Conservation (phyloP, 768 basidiomycete genomes). For the Russula sp. region DNA sequence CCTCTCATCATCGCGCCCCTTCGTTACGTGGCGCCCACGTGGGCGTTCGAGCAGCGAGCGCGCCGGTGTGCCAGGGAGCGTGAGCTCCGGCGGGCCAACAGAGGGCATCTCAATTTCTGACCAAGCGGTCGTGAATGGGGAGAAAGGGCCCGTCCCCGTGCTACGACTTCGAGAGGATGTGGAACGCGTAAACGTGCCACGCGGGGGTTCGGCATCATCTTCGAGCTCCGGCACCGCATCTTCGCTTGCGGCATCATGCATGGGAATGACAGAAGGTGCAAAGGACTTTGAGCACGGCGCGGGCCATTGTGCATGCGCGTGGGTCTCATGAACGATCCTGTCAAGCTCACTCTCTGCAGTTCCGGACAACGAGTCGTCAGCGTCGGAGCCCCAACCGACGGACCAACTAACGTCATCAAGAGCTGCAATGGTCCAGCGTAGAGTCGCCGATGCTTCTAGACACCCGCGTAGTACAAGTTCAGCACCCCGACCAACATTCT, state of each 20-base stretch:
- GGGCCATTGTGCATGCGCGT: conserved; percentile 25
- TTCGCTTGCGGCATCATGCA: conserved; percentile 6
- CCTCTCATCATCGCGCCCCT: conserved; percentile 29
- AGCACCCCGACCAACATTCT: conserved; percentile 51
- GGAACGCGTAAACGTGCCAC: conserved; percentile 5
- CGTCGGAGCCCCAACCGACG: conserved; percentile 59
- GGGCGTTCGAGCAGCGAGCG: conserved; percentile 19
- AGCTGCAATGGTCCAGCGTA: conserved; percentile 75
- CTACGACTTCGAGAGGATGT: conserved; percentile 18
- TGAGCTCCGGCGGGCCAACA: conserved; percentile 9
- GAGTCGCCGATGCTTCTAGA: conserved; percentile 53
- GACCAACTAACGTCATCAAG: conserved; percentile 80
- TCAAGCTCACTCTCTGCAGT: conserved; percentile 30
- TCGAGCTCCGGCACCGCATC: conserved; percentile 22
- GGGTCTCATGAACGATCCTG: conserved; percentile 35
- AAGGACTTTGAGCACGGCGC: conserved; percentile 17
- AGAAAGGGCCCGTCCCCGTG: conserved; percentile 15
- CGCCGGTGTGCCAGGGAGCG: conserved; percentile 6
- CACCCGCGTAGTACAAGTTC: conserved; percentile 75
- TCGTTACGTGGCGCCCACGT: conserved; percentile 13
- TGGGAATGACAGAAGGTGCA: neutral
- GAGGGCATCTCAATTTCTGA: conserved; percentile 20
- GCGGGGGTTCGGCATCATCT: conserved; percentile 16
- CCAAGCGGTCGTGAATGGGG: conserved; percentile 17
- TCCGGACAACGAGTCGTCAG: conserved; percentile 33